A percentile compares a stretch with the other conserved stretches of the same genome.
These are phyloP conservation scores for Metarhizium album DNA, from an alignment of 2,329 filamentous ascomycete genomes.

Conservation along the genomic window DNA sequence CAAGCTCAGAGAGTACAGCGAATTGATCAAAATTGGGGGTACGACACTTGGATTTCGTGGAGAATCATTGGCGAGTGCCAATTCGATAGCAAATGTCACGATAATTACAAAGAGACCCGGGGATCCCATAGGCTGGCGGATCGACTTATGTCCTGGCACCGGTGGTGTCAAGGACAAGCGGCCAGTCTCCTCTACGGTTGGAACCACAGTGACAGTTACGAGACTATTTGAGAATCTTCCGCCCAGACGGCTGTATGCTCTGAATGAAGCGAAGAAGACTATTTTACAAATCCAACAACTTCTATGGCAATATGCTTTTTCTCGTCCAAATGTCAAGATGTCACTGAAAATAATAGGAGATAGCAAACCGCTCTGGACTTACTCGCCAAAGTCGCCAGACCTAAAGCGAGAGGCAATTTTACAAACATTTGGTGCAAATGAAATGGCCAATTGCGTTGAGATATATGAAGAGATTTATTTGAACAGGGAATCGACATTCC, in stretches of 20 bases:
- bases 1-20: slow-evolving; percentile 56
- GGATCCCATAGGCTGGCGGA: slow-evolving; percentile 44
- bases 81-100: slow-evolving; percentile 45
- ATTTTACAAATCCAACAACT: slow-evolving; percentile 48
- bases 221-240: slow-evolving; percentile 51
- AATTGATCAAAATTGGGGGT: slow-evolving; percentile 45
- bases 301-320: slow-evolving; percentile 54
- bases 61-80: slow-evolving; percentile 58
- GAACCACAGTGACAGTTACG: slow-evolving; percentile 54
- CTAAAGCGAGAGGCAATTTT: slow-evolving; percentile 46
- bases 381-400: slow-evolving; percentile 42
- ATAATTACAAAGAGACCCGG: slow-evolving; percentile 53
- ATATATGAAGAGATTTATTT: slow-evolving; percentile 9
- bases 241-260: slow-evolving; percentile 47
- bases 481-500: neutral
- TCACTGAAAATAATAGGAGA: slow-evolving; percentile 48
- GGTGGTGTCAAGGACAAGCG: slow-evolving; percentile 22
- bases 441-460: slow-evolving; percentile 43
- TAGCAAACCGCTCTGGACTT: slow-evolving; percentile 45
- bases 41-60: slow-evolving; percentile 65
- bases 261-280: slow-evolving; percentile 47
- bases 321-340: slow-evolving; percentile 51
- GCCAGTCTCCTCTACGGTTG: slow-evolving; percentile 44
- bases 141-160: slow-evolving; percentile 28
- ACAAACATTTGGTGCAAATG: slow-evolving; percentile 49